Percentiles rank a stretch among this genome's conserved stretches.
Conservation (phyloP, 768 basidiomycete species). For the Tephrocybe rancida region DNA sequence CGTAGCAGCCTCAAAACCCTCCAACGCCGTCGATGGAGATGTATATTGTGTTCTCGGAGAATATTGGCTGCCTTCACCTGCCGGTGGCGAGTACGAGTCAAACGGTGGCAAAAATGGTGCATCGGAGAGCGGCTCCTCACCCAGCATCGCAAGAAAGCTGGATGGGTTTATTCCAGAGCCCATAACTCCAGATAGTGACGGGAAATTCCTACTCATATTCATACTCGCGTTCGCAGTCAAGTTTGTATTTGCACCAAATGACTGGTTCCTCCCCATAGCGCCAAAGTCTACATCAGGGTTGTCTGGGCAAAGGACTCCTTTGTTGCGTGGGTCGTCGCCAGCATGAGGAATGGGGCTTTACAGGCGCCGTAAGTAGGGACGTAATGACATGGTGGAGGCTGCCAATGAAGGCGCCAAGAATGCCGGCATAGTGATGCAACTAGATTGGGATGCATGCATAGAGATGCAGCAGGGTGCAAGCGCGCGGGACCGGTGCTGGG, state of each 20-base stretch:
- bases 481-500: no score
- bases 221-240: neutral
- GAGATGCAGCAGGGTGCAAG: no score
- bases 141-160: conserved; percentile 39
- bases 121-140: conserved; percentile 41
- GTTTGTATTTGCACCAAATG: neutral
- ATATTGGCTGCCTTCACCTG: conserved; percentile 4
- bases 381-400: no score
- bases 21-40: neutral
- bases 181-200: conserved; percentile 11
- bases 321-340: no score
- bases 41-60: conserved; percentile 6
- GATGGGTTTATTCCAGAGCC: conserved; percentile 28
- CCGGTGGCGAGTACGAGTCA: conserved; percentile 13
- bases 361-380: no score
- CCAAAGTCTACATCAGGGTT: conserved; percentile 9
- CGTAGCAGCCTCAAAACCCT: conserved; percentile 1
- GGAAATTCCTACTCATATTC: neutral
- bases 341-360: no score
- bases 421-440: no score
- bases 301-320: no score
- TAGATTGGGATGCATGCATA: no score
- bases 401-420: no score
- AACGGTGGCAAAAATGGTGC: conserved; percentile 35
- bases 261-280: neutral